Evolutionary conservation across 768 basidiomycete species (phyloP).

Genomic region (Auriculariales sp.): DNA sequence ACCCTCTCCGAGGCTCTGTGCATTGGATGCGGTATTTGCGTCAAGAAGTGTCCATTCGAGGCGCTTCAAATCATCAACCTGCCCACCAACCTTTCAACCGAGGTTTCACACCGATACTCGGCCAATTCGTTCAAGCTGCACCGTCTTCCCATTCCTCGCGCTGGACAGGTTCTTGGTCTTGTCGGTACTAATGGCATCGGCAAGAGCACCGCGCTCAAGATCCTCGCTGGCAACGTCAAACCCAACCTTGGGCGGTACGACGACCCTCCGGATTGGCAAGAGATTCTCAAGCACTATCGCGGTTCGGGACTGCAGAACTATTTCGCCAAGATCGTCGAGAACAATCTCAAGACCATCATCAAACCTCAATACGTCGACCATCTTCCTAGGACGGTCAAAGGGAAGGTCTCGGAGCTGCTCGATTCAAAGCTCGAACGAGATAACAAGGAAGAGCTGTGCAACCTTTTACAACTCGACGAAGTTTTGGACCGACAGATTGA

Average conservation of each 20-base stretch:
- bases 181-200: constrained; percentile 99
- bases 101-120: constrained; percentile 96
- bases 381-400: constrained; percentile 93
- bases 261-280: constrained; percentile 98
- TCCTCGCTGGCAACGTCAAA: constrained; percentile 92
- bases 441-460: constrained; percentile 77
- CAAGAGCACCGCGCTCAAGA: constrained; percentile 94
- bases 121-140: constrained; percentile 99
- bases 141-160: constrained; percentile 89
- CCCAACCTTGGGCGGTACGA: constrained; percentile 97
- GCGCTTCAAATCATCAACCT: constrained; percentile 98
- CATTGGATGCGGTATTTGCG: constrained; percentile 99
- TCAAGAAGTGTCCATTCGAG: constrained; percentile 99
- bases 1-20: constrained; percentile 98
- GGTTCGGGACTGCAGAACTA: constrained; percentile 99
- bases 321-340: constrained; percentile 97
- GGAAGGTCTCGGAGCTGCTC: constrained; percentile 82
- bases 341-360: constrained; percentile 95
- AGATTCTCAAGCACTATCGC: constrained; percentile 95
- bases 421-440: constrained; percentile 78
- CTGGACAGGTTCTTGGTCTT: constrained; percentile 95
- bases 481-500: constrained; percentile 73
- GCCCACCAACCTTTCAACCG: constrained; percentile 87
- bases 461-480: constrained; percentile 75
- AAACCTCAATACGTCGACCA: constrained; percentile 99